Base-by-base conservation (phyloP, 2,329 filamentous ascomycete genomes). In the Ceratocystis variospora region DNA sequence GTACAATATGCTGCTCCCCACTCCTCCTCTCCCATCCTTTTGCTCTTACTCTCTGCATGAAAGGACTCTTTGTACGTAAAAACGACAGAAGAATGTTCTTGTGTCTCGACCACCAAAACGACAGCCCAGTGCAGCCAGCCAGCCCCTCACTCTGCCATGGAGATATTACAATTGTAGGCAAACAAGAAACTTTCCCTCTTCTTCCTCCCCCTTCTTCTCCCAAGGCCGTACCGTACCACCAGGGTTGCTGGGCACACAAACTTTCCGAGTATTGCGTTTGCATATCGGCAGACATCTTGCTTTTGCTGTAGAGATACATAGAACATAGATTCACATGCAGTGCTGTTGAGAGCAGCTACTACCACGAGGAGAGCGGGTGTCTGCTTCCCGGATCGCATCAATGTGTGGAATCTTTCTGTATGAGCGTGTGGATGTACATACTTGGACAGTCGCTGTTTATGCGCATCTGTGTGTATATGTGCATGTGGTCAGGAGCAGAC, bases 181-280 rank as follows among this genome's bases (percentile, higher is more conserved):
- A 53, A 28, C 48, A 53, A 2, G 22, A 53, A 17, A 25, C 3
- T 41, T 41, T 41, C 22, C 48, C 7, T 22, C n/a, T 17, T 15
- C 45, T 3, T 10, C 33, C 10, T 8, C 33, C 1, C 50, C 2
- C 48, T 19, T 53, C 50, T 22, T 25, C n/a, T 3, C 15, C 55
- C 25, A 10, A 17, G 3, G 55, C 22, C 22, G 22, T 22, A 22
- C 15, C 17, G 55, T 59, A 59, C 31, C 28, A 59, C 55, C 55
- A 59, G 12, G 8, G 5, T n/a, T 15, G 55, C 28, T 37, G 31
- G 55, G 31, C 28, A 59, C 55, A 59, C 55, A 59, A 59, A 59
- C 55, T n/a, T 28, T 59, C 55, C 37, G 55, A 59, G 55, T 59
- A 59, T 31, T 59, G 17, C 55, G 31, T 37, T 41, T 59, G 55